A percentile compares a stretch with the other conserved stretches of the same genome.
These are phyloP conservation scores for Malania oleifera DNA, from an alignment of 164 flowering plant genomes.

Conservation along the genomic window DNA sequence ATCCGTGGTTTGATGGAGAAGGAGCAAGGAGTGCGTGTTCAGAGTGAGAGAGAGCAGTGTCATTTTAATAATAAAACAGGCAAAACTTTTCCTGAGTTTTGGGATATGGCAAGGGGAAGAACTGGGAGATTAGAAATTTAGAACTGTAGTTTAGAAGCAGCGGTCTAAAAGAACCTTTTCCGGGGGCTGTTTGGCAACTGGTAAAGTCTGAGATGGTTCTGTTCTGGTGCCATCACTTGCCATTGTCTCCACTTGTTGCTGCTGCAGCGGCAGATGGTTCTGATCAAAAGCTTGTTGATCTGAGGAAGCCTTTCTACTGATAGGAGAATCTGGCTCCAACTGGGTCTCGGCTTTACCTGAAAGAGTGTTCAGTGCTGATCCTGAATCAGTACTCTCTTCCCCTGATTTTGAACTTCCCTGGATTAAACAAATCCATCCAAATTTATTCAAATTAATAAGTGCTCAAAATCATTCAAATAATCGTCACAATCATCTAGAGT, in stretches of 20 bases:
- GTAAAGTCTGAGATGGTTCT: constrained; percentile 32
- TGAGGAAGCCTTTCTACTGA: constrained; percentile 44
- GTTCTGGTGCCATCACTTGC: constrained; percentile 41
- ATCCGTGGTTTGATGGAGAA: constrained; percentile 31
- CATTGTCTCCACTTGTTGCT: constrained; percentile 33
- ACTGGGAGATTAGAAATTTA: constrained; percentile 1
- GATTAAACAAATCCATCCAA: constrained; percentile 1
- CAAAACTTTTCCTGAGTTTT: constrained; percentile 26
- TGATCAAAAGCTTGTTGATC: constrained; percentile 37
- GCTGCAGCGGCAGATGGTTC: constrained; percentile 24
- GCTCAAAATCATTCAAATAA: background rate
- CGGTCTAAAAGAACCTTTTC: constrained; percentile 52
- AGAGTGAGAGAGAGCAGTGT: constrained; percentile 16
- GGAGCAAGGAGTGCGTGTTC: too few relatives aligned
- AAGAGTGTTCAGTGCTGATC: constrained; percentile 55
- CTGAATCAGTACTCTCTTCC: constrained; percentile 82
- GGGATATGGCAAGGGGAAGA: constrained; percentile 21
- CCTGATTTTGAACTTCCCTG: constrained; percentile 78
- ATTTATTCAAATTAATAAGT: background rate
- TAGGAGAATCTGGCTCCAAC: constrained; percentile 68
- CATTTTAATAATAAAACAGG: constrained; percentile 20
- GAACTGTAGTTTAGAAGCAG: background rate
- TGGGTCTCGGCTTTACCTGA: constrained; percentile 38
- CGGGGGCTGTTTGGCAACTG: constrained; percentile 39
- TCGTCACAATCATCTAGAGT: background rate